A percentile compares a stretch with the other conserved stretches of the same genome.
Evolutionary conservation across 2,329 filamentous ascomycete species (phyloP).

Genomic region (Ceratocystis cubensis): DNA sequence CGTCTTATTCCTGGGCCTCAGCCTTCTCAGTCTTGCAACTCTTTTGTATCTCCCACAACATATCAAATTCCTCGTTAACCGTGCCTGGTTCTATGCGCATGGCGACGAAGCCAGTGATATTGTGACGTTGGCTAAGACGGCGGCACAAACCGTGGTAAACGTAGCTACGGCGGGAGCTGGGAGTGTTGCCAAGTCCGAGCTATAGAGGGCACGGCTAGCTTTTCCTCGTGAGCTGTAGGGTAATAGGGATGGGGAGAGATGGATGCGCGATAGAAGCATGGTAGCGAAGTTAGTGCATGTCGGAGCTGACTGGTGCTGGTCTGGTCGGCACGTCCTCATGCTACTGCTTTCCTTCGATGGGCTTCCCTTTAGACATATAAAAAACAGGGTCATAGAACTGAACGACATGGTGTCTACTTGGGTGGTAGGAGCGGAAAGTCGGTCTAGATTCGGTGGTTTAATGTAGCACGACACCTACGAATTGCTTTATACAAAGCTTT

Average conservation of each 20-base stretch:
- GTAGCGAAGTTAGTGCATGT: background rate
- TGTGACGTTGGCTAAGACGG: conserved; percentile 35
- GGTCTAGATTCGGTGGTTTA: background rate
- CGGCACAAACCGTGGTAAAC: conserved; percentile 27
- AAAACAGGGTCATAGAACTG: background rate
- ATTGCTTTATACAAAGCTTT: background rate
- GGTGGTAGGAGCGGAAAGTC: background rate
- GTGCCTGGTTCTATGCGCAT: conserved; percentile 89
- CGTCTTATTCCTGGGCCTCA: conserved; percentile 77
- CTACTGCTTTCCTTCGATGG: background rate
- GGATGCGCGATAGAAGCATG: background rate
- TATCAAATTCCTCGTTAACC: conserved; percentile 65
- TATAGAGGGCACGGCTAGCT: conserved; percentile 24
- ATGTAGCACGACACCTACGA: conserved; percentile 4
- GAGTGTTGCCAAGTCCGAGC: conserved; percentile 27
- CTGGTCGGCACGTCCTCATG: background rate
- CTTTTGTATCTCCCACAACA: conserved; percentile 92
- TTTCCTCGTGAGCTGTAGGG: background rate
- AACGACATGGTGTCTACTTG: background rate
- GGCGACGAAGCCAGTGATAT: conserved; percentile 54
- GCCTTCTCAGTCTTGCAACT: conserved; percentile 73
- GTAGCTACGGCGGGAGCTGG: conserved; percentile 23
- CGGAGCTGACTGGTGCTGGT: background rate
- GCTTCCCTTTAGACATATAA: background rate
- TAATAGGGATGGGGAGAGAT: background rate